Base-by-base conservation (phyloP, 768 basidiomycete species). In the Russula brevipes region DNA sequence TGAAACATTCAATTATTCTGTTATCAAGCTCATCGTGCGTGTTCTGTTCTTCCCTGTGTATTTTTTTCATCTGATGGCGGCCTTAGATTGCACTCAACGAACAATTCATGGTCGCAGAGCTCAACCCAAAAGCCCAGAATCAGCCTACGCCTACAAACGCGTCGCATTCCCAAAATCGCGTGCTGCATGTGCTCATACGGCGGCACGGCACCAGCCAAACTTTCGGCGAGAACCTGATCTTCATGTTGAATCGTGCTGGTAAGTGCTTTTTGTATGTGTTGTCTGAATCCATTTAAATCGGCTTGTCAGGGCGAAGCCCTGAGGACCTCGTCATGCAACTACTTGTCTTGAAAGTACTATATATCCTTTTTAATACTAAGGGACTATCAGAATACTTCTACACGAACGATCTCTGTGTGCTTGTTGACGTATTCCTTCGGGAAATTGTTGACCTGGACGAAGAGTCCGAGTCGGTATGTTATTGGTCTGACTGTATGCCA, bases 181-280 rank as follows among this genome's bases (percentile, higher is more conserved):
- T 99, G 2, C 74, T 98, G 56, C 80, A 84, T 24, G 86, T 96
- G 0, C 79, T 99, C 30, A 88, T 91, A 79, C 80, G 88, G n/a
- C 85, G 94, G 19, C 75, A 91, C 33, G 87, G 89, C 4, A 85
- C 84, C n/a, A 91, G 86, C 74, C 91, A 91, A 78, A 97, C 97
- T 0, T 97, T 99, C 70, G 94, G 95, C 4, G 95, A 94, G 76
- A 99, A 98, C 72, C 84, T 99, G 81, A 98, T 99, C 60, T 99
- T 98, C 74, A 99, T 99, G 90, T 78, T 99, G 50, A 98, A 99
- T 70, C 86, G 97, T 63, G 90, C 95, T 50, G 82, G 94, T 95
- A 71, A 69, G 90, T 80, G 12, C 42, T 36, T 45, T 35, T 17
- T 42, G 1, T n/a, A 59, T 17, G 17, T 42, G 30, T 35, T 17